These are phyloP conservation scores for Acaromyces ingoldii DNA, from an alignment of 1,284 basidiomycete species.

Conservation along the genomic window DNA sequence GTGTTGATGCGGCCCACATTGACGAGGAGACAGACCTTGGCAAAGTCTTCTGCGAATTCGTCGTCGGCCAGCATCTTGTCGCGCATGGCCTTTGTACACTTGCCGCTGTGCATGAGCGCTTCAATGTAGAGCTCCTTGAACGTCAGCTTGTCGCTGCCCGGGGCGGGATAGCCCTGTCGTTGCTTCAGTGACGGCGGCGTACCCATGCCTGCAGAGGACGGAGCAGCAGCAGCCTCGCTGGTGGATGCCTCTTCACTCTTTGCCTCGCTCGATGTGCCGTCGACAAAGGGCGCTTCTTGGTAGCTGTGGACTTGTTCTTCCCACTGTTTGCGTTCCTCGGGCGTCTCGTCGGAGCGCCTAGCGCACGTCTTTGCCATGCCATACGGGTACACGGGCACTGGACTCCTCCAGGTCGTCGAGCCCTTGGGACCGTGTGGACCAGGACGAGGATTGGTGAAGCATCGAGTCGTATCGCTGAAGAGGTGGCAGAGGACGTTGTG, in stretches of 20 bases:
- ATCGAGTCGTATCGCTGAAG: conserved; percentile 65
- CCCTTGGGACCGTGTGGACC: conserved; percentile 10
- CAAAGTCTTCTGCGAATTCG: conserved; percentile 73
- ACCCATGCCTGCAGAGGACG: not conserved
- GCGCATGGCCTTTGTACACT: conserved; percentile 78
- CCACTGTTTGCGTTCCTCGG: too few species aligned
- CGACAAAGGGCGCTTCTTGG: not conserved
- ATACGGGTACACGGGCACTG: conserved; percentile 40
- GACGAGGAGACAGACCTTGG: conserved; percentile 71
- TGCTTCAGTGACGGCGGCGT: conserved; percentile 2
- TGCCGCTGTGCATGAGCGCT: conserved; percentile 69
- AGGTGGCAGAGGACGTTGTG: conserved; percentile 74
- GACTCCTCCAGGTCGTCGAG: conserved; percentile 5
- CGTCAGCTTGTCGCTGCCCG: conserved; percentile 52
- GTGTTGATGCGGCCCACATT: conserved; percentile 92
- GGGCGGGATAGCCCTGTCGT: conserved; percentile 23
- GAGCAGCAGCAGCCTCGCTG: not conserved
- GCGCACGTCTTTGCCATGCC: conserved; percentile 39
- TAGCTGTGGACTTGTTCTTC: conserved; percentile 20
- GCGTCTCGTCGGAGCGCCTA: conserved; percentile 35
- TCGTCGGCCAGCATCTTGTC: conserved; percentile 76
- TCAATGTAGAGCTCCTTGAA: conserved; percentile 81
- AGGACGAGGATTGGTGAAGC: conserved; percentile 64
- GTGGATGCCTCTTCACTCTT: not conserved
- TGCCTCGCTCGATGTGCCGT: not conserved